phyloP scores from a whole-genome alignment of 805 yeast species.

The Cyberlindnera sargentensis region DNA sequence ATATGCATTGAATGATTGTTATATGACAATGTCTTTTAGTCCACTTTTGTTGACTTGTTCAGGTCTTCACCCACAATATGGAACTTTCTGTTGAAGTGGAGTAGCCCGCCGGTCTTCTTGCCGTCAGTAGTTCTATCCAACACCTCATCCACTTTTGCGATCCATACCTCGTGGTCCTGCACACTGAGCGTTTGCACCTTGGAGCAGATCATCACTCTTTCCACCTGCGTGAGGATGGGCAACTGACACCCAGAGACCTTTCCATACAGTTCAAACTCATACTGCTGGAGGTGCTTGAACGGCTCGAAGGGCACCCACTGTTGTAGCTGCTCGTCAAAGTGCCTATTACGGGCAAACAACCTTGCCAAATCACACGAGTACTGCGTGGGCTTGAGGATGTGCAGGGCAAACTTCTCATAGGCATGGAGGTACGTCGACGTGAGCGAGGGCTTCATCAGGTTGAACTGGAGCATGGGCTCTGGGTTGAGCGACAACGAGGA shows the following conservation, averaged over 20 bases:
- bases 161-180: constrained; percentile 89
- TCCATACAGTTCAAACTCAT: constrained; percentile 29
- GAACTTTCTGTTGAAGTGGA: constrained; percentile 58
- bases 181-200: constrained; percentile 46
- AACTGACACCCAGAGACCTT: constrained; percentile 15
- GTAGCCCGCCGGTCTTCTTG: constrained; percentile 51
- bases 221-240: constrained; percentile 54
- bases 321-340: constrained; percentile 25
- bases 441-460: constrained; percentile 77
- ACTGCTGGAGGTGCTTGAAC: constrained; percentile 35
- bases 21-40: neutral
- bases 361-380: constrained; percentile 54
- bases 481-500: constrained; percentile 77
- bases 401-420: constrained; percentile 60
- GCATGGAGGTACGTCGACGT: constrained; percentile 64
- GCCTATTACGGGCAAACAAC: constrained; percentile 52
- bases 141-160: constrained; percentile 66
- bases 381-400: constrained; percentile 57
- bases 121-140: constrained; percentile 25
- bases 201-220: constrained; percentile 56
- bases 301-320: constrained; percentile 33
- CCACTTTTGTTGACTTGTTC: constrained; percentile 6
- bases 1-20: too few species aligned
- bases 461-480: constrained; percentile 73
- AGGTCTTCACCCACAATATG: constrained; percentile 37